A percentile compares a stretch with the other conserved stretches of the same genome.
Evolutionary conservation across 768 basidiomycete species (phyloP).

Genomic region (Boletus sensibilis): DNA sequence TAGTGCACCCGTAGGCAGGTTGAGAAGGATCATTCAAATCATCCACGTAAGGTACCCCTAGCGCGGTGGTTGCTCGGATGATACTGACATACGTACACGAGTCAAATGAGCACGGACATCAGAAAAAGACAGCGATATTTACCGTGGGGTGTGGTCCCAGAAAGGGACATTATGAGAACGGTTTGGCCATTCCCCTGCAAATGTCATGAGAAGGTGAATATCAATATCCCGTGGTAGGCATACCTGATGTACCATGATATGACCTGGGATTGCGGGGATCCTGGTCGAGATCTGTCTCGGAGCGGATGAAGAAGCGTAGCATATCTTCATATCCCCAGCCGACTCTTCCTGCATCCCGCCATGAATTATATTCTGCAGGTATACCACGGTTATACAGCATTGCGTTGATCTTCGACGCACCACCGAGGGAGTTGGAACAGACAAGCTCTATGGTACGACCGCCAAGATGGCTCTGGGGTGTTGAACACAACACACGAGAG

Average conservation of each 20-base stretch:
- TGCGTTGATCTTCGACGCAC: constrained; percentile 46
- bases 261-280: background rate
- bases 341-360: constrained; percentile 28
- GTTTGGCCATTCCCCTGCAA: constrained; percentile 1
- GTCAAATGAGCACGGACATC: background rate
- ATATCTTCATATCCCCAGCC: constrained; percentile 39
- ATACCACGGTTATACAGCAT: constrained; percentile 34
- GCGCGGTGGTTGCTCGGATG: background rate
- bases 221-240: background rate
- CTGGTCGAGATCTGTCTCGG: constrained; percentile 23
- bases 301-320: constrained; percentile 35
- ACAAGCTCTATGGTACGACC: background rate
- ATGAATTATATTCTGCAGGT: constrained; percentile 34
- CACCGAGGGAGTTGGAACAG: constrained; percentile 39
- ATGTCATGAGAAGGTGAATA: background rate
- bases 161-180: background rate
- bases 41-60: background rate
- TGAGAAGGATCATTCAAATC: background rate
- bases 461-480: background rate
- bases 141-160: background rate
- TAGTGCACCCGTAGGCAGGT: constrained; percentile 3
- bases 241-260: constrained; percentile 1
- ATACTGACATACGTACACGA: background rate
- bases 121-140: background rate
- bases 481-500: background rate